Evolutionary conservation across 805 yeast genomes (phyloP).

Genomic region (Metschnikowia matae): DNA sequence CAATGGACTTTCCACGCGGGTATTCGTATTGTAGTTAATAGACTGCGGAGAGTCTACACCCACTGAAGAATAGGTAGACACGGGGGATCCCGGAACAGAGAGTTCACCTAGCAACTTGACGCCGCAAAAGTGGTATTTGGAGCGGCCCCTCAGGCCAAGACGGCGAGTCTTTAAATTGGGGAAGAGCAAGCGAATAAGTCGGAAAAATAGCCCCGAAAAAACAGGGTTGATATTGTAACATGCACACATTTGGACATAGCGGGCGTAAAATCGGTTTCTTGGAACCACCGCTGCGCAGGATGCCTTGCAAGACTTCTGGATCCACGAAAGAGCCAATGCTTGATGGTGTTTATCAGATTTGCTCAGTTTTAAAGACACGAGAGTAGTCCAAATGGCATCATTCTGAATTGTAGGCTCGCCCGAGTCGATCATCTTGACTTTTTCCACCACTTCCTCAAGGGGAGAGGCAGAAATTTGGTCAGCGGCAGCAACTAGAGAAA

Average conservation of each 20-base stretch:
- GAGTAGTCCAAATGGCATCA: constrained; percentile 8
- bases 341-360: constrained; percentile 61
- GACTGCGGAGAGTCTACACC: constrained; percentile 15
- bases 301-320: constrained; percentile 61
- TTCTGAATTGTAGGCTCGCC: constrained; percentile 3
- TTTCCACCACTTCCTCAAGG: constrained; percentile 13
- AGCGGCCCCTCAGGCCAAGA: constrained; percentile 75
- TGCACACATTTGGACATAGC: constrained; percentile 39
- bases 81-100: constrained; percentile 18
- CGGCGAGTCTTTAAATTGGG: constrained; percentile 72
- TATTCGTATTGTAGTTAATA: constrained; percentile 13
- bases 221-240: constrained; percentile 49
- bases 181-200: constrained; percentile 30
- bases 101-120: constrained; percentile 36
- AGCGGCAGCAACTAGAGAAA: constrained; percentile 9
- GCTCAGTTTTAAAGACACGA: constrained; percentile 6
- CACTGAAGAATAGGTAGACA: constrained; percentile 12
- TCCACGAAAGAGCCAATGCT: constrained; percentile 78
- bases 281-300: constrained; percentile 41
- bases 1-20: constrained; percentile 10
- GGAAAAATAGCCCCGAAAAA: constrained; percentile 74
- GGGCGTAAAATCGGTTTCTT: constrained; percentile 39
- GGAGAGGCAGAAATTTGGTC: constrained; percentile 1
- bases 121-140: constrained; percentile 85
- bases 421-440: constrained; percentile 10